Evolutionary conservation across 2,329 filamentous ascomycete species (phyloP).

Genomic region (Massarina eburnea): DNA sequence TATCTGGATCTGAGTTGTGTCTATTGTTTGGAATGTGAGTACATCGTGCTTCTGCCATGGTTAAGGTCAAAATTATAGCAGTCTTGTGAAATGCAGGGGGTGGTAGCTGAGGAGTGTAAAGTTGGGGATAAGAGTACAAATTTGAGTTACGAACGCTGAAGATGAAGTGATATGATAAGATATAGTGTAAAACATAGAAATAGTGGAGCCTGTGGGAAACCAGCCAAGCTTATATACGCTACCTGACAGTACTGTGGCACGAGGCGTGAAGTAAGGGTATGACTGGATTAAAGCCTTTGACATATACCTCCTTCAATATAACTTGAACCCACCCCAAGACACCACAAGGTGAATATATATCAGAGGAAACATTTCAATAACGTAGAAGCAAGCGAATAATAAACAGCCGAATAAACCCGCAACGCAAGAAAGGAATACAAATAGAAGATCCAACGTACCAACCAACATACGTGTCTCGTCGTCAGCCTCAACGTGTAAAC

Average conservation of each 20-base stretch:
- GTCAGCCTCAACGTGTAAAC: too few relatives aligned
- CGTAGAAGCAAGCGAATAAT: too few relatives aligned
- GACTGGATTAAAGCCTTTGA: neutral
- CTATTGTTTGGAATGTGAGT: conserved; percentile 31
- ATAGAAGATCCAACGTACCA: too few relatives aligned
- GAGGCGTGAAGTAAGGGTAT: conserved; percentile 1
- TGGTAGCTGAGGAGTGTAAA: neutral
- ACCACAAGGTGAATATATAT: neutral
- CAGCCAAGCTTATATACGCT: neutral
- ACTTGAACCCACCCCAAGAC: neutral
- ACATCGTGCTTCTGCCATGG: conserved; percentile 27
- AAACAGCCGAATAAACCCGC: too few relatives aligned
- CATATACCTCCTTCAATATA: neutral
- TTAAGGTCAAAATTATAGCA: neutral
- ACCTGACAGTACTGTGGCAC: conserved; percentile 1
- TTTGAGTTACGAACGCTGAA: neutral
- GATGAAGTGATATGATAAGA: neutral
- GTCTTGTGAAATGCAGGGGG: neutral
- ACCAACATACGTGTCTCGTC: too few relatives aligned
- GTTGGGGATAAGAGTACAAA: neutral
- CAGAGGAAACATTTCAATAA: too few relatives aligned
- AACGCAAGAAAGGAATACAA: too few relatives aligned
- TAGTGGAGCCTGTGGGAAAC: conserved; percentile 2
- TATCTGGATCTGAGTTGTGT: conserved; percentile 11
- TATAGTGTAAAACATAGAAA: neutral